A percentile compares a stretch with the other conserved stretches of the same genome.
Evolutionary conservation across 805 yeast species (phyloP).

Genomic region (Teunomyces aglyptinius): DNA sequence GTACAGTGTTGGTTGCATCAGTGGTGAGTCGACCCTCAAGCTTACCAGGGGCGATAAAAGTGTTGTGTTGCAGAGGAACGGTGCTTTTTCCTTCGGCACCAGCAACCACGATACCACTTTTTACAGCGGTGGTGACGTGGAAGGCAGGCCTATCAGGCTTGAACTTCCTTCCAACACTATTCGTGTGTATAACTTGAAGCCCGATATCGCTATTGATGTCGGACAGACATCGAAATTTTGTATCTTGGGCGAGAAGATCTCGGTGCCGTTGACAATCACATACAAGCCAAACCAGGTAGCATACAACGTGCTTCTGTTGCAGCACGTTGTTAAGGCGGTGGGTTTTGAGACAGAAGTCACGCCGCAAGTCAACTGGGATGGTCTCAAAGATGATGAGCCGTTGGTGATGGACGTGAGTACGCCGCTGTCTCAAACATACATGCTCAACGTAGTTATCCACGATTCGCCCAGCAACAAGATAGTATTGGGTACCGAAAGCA

Average conservation of each 20-base stretch:
- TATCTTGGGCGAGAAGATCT: conserved; percentile 31
- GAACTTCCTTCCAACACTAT: neutral
- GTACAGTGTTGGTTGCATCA: neutral
- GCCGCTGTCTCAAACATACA: conserved; percentile 5
- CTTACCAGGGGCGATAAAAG: conserved; percentile 1
- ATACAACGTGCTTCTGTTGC: conserved; percentile 20
- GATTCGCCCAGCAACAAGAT: conserved; percentile 15
- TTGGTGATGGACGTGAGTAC: conserved; percentile 16
- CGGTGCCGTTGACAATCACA: conserved; percentile 18
- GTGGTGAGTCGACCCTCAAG: neutral
- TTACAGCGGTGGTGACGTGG: neutral
- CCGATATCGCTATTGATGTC: conserved; percentile 18
- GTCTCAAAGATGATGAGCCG: conserved; percentile 40
- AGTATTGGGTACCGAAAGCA: conserved; percentile 6
- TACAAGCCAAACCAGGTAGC: conserved; percentile 15
- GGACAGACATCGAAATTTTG: conserved; percentile 10
- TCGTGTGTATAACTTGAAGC: conserved; percentile 16
- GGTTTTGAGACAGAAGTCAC: conserved; percentile 15
- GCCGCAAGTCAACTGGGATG: conserved; percentile 32
- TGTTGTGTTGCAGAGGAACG: neutral
- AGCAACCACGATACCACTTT: neutral
- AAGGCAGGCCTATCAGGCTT: neutral
- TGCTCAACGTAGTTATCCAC: conserved; percentile 22
- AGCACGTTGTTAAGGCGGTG: conserved; percentile 19
- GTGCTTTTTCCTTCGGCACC: neutral